Conservation (phyloP, 2,329 filamentous ascomycete genomes). For the Paecilomyces sp. region DNA sequence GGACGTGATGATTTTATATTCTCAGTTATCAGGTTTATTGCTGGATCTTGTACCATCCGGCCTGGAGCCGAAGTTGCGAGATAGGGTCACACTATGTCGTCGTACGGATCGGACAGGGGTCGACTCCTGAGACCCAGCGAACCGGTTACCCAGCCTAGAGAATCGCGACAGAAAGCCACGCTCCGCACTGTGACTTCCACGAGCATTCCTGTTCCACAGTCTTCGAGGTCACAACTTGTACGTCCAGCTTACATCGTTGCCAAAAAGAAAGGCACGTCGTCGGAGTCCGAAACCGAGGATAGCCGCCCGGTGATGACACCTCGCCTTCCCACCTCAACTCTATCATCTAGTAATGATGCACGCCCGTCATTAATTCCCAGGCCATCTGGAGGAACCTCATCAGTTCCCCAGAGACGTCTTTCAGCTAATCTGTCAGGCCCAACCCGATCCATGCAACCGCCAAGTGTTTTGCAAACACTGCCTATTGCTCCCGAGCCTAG, state of each 20-base stretch:
- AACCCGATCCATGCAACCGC: background rate
- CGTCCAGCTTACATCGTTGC: constrained; percentile 14
- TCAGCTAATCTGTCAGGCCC: constrained; percentile 4
- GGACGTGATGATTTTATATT: constrained; percentile 9
- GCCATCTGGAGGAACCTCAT: constrained; percentile 15
- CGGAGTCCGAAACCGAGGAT: constrained; percentile 21
- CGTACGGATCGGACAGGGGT: constrained; percentile 24
- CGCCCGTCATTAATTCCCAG: constrained; percentile 23
- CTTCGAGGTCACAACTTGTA: constrained; percentile 20
- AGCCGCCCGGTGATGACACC: constrained; percentile 10
- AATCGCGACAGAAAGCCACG: constrained; percentile 16
- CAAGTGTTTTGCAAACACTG: background rate
- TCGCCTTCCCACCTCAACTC: constrained; percentile 11
- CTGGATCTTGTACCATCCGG: constrained; percentile 18
- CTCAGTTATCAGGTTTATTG: constrained; percentile 9
- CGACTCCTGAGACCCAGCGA: constrained; percentile 23
- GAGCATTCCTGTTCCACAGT: constrained; percentile 10
- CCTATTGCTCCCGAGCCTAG: constrained; percentile 8
- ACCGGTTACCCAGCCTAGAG: constrained; percentile 15
- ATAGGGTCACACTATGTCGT: constrained; percentile 28
- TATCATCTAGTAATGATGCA: constrained; percentile 15
- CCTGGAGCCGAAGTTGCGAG: constrained; percentile 18
- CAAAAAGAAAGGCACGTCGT: constrained; percentile 18
- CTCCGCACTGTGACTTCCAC: constrained; percentile 11
- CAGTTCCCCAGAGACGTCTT: constrained; percentile 4